A percentile compares a stretch with the other conserved stretches of the same genome.
phyloP scores from a whole-genome alignment of 2,329 filamentous ascomycete genomes.

The Sarocladiaceae sp. region DNA sequence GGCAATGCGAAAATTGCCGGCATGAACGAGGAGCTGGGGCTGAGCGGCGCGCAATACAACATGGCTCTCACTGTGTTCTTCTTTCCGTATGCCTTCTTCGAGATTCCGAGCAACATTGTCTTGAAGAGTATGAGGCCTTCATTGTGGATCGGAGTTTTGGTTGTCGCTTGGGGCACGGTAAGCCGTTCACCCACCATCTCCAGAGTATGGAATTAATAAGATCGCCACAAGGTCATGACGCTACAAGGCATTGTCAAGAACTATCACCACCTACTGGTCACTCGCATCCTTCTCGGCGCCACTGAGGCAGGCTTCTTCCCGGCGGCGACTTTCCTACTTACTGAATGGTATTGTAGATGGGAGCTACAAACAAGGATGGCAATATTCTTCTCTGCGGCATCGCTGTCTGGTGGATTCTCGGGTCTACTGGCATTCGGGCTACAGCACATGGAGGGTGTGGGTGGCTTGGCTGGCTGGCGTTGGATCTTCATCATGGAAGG shows the following conservation, averaged over 20 bases:
- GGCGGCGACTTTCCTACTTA: slow-evolving; percentile 6
- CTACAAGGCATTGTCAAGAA: slow-evolving; percentile 8
- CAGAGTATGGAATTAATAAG: no score
- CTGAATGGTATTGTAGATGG: slow-evolving; percentile 7
- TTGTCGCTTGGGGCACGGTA: slow-evolving; percentile 11
- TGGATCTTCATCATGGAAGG: slow-evolving; percentile 24
- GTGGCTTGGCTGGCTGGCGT: slow-evolving; percentile 16
- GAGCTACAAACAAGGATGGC: slow-evolving; percentile 18
- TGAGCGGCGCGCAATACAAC: slow-evolving; percentile 56
- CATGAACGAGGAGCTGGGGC: slow-evolving; percentile 27
- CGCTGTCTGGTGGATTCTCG: slow-evolving; percentile 19
- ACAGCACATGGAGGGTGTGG: slow-evolving; percentile 16
- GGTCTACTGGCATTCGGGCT: slow-evolving; percentile 19
- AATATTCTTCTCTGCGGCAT: slow-evolving; percentile 23
- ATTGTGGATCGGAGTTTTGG: slow-evolving; percentile 11
- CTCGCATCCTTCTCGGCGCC: slow-evolving; percentile 10
- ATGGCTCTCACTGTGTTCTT: slow-evolving; percentile 53
- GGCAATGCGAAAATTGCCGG: slow-evolving; percentile 46
- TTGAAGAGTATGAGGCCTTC: slow-evolving; percentile 17
- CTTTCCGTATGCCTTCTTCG: slow-evolving; percentile 51
- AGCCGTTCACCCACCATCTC: no score
- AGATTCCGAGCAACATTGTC: slow-evolving; percentile 30
- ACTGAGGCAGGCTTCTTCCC: slow-evolving; percentile 15
- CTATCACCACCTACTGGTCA: slow-evolving; percentile 2
- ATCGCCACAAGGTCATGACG: slow-evolving; percentile 10